Base-by-base conservation (phyloP, 768 basidiomycete species). In the Trametes elegans region DNA sequence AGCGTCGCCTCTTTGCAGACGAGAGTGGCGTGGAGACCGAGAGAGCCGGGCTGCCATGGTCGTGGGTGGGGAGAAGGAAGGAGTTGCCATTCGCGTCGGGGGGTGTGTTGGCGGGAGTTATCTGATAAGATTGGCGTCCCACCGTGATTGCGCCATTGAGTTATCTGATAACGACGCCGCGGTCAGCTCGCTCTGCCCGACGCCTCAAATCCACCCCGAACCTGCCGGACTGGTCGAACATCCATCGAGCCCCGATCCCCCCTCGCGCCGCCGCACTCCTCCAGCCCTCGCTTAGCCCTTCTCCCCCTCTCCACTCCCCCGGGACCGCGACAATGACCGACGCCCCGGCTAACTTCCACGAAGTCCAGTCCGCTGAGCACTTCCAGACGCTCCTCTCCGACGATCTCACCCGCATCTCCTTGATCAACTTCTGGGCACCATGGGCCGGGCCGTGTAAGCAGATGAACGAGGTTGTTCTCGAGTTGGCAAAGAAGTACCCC, bases 341-440 rank as follows among this genome's bases (percentile, higher is more conserved):
- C 19, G 39, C 23, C 28, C 49, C 64, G 48, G 49, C 66, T 19
- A 84, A 83, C 62, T 65, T 79, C 57, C 56, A 74, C 64, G 62
- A 62, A 13, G 79, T 96, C 45, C 66, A 71, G 21, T 88, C 89
- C 3, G 70, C 90, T 1, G 72, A 79, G 1, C 80, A 91, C 45
- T 93, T 98, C 73, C 83, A 91, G 68, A 65, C 73, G 7, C 71
- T 90, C 8, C 82, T 98, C 42, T 85, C 84, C 0, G 65, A 71
- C 19, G 95, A 98, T 71, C 81, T 99, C 29, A 71, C 80, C 18
- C 77, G 90, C 19, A 80, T 96, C 21, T 94, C 94, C 4, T 76
- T 96, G 32, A 84, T 97, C 66, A 92, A 90, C 73, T 99, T 98
- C 70, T 95, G 93, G 89, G 91, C 95, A 38, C 76, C 83, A 71